phyloP scores from a whole-genome alignment of 2,329 filamentous ascomycete species.

The Sclerotinia nivalis region DNA sequence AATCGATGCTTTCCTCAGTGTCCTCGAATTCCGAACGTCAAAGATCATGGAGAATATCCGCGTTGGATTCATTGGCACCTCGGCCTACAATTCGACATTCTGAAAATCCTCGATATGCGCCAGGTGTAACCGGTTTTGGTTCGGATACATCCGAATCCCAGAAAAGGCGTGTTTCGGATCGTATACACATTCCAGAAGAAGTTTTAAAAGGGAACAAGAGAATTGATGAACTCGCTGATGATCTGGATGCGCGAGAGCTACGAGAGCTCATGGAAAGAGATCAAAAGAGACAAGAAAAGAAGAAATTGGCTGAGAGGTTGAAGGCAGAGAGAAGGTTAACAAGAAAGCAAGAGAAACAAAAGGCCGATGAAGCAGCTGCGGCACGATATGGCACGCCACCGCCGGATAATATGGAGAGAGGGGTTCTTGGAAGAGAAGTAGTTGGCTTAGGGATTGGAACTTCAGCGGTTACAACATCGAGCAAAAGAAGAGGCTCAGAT shows the following conservation, averaged over 20 bases:
- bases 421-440: slow-evolving; percentile 59
- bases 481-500: slow-evolving; percentile 51
- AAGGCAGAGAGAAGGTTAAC: slow-evolving; percentile 65
- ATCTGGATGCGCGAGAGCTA: slow-evolving; percentile 79
- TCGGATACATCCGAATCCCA: slow-evolving; percentile 47
- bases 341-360: slow-evolving; percentile 66
- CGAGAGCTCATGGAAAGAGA: slow-evolving; percentile 91
- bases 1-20: slow-evolving; percentile 74
- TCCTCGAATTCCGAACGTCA: slow-evolving; percentile 73
- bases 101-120: slow-evolving; percentile 60
- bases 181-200: slow-evolving; percentile 60
- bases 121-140: slow-evolving; percentile 47
- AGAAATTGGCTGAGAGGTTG: slow-evolving; percentile 66
- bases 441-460: slow-evolving; percentile 58
- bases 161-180: slow-evolving; percentile 53
- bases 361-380: slow-evolving; percentile 57
- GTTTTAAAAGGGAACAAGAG: slow-evolving; percentile 61
- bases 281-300: slow-evolving; percentile 74
- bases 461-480: slow-evolving; percentile 59
- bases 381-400: slow-evolving; percentile 52
- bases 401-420: slow-evolving; percentile 59
- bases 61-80: slow-evolving; percentile 78
- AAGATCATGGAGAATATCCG: slow-evolving; percentile 73
- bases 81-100: slow-evolving; percentile 80
- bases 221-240: slow-evolving; percentile 75